Conservation (phyloP, 2,329 filamentous ascomycete species). For the Alternaria sp. region DNA sequence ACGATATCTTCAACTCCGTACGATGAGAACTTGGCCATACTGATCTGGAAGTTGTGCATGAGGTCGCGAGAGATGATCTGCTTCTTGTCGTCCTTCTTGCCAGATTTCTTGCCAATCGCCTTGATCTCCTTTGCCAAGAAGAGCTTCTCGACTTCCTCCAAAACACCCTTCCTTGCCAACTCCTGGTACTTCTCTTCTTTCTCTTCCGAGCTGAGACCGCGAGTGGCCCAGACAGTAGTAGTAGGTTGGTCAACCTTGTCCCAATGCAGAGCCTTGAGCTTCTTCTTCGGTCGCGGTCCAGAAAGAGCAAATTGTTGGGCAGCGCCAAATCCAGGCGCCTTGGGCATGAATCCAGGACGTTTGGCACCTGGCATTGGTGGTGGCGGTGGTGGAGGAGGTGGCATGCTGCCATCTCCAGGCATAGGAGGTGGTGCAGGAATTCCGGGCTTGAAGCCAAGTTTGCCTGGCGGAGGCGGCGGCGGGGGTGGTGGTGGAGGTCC, state of each 20-base stretch:
- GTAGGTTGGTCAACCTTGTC: slow-evolving; percentile 95
- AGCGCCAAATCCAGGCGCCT: slow-evolving; percentile 60
- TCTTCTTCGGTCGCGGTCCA: slow-evolving; percentile 93
- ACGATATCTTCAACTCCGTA: slow-evolving; percentile 82
- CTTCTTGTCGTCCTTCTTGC: slow-evolving; percentile 94
- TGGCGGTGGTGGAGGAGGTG: slow-evolving; percentile 62
- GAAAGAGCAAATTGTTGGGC: slow-evolving; percentile 71
- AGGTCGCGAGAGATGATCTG: slow-evolving; percentile 92
- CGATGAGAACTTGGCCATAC: slow-evolving; percentile 90
- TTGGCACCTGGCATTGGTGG: slow-evolving; percentile 65
- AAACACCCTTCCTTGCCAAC: slow-evolving; percentile 88
- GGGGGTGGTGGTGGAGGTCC: slow-evolving; percentile 57
- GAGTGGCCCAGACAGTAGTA: slow-evolving; percentile 89
- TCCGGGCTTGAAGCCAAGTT: slow-evolving; percentile 48
- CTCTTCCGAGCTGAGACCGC: slow-evolving; percentile 82
- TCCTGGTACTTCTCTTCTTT: slow-evolving; percentile 97
- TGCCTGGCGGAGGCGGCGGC: slow-evolving; percentile 57
- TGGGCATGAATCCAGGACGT: slow-evolving; percentile 75
- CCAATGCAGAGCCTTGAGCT: slow-evolving; percentile 99
- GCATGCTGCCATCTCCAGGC: slow-evolving; percentile 54
- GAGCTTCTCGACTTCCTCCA: slow-evolving; percentile 96
- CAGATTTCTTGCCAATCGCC: slow-evolving; percentile 71
- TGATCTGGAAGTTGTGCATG: slow-evolving; percentile 65
- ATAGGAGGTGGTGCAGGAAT: slow-evolving; percentile 57
- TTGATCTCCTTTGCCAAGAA: slow-evolving; percentile 98